Conservation (phyloP, 495 filamentous ascomycete species). For the Penicillium roqueforti region DNA sequence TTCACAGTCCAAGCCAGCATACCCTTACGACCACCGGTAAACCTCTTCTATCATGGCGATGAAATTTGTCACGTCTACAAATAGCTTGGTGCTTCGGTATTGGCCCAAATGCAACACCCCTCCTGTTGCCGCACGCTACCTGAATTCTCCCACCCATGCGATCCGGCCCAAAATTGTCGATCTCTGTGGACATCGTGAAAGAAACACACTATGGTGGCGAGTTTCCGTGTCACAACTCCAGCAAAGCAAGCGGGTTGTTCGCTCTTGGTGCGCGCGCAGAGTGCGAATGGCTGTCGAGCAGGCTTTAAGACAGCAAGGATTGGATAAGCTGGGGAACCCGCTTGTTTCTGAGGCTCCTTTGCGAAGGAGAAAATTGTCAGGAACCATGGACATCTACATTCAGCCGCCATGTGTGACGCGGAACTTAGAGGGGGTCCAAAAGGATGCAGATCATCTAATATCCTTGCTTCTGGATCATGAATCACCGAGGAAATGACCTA, state of each 20-base stretch:
- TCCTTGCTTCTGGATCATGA: background rate
- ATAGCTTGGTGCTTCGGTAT: conserved; percentile 25
- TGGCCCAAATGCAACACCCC: conserved; percentile 18
- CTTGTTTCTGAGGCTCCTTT: conserved; percentile 5
- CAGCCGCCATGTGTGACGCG: conserved; percentile 10
- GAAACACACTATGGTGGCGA: conserved; percentile 49
- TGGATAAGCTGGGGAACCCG: conserved; percentile 47
- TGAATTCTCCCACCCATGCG: conserved; percentile 22
- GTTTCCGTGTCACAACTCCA: conserved; percentile 25
- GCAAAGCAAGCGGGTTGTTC: conserved; percentile 45
- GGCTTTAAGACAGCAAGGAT: conserved; percentile 53
- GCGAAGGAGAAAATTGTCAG: conserved; percentile 15
- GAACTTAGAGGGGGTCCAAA: conserved; percentile 22
- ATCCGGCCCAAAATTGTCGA: conserved; percentile 38
- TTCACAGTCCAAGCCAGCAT: background rate
- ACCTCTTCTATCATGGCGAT: conserved; percentile 6
- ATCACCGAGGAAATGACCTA: background rate
- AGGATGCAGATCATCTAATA: conserved; percentile 21
- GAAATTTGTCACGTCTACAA: conserved; percentile 15
- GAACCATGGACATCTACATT: conserved; percentile 28
- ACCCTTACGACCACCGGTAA: background rate
- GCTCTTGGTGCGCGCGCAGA: conserved; percentile 48
- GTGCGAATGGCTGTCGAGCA: conserved; percentile 50
- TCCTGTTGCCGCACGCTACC: conserved; percentile 32
- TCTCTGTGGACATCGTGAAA: conserved; percentile 31